Evolutionary conservation across 1,139 yeast species (phyloP), one percentile per base, ranked within the genome.

Genomic region (Geotrichum siamense): DNA sequence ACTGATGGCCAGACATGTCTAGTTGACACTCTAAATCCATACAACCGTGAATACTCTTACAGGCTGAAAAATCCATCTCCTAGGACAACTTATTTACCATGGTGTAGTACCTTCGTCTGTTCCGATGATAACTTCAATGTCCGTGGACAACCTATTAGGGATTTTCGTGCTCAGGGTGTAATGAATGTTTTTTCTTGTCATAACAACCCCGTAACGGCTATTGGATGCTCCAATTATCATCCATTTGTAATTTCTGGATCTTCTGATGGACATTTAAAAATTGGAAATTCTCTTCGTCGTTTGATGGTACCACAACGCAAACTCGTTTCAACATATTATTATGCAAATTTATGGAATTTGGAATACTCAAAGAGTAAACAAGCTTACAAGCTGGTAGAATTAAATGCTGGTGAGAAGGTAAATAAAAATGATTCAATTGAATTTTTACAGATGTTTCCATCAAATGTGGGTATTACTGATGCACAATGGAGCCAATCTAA

Each of bases 241-340:
- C 93, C 94, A 1, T 65, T 81, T 48, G 57, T 75, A 5, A 57
- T 82, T 2, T 62, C 74, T 3, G 87, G 87, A 1, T 75, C 79
- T 3, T 64, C 82, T 2, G 80, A 76, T 52, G 94, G 94, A 0
- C 72, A 63, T 1, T 51, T 76, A 1, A 62, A 63, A 38, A 56
- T 73, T 2, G 65, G 67, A 17, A 75, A 74, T 50, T 45, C 67
- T 2, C 58, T 66, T 1, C 63, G 78, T 49, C 61, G 74, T 29
- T 51, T 71, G 1, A 49, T 72, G 31, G 65, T 68, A 2, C 68
- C 70, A 5, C 62, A 67, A 29, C 67, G 74, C 39, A 61, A 63
- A 36, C 51, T 65, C 3, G 53, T 62, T 2, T 48, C 55, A 2
- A 51, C 51, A 8, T 61, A 61, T 42, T 44, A 49, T 8, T 58